A percentile compares a stretch with the other conserved stretches of the same genome.
Conservation (phyloP, 768 basidiomycete species). For the Termitomyces sp. region DNA sequence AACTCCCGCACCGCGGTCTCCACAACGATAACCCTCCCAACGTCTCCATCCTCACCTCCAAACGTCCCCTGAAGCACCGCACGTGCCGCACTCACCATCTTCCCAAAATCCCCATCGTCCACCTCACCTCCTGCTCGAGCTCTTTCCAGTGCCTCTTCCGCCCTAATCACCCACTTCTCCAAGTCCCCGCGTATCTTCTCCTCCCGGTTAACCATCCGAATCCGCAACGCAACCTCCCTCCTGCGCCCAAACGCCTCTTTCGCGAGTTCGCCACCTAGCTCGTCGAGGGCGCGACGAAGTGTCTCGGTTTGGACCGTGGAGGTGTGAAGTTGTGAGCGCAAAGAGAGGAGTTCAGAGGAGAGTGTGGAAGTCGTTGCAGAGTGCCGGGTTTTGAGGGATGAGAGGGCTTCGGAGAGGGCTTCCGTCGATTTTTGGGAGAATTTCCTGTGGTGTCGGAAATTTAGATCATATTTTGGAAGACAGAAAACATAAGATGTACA, state of each 20-base stretch:
- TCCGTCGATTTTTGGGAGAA: slow-evolving; percentile 77
- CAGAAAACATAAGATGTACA: slow-evolving; percentile 39
- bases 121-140: not conserved
- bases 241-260: slow-evolving; percentile 70
- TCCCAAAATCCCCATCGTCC: slow-evolving; percentile 9
- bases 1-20: slow-evolving; percentile 46
- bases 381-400: slow-evolving; percentile 55
- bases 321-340: slow-evolving; percentile 37
- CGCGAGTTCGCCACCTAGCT: slow-evolving; percentile 63
- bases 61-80: slow-evolving; percentile 18
- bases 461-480: not conserved
- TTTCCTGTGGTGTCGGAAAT: slow-evolving; percentile 43
- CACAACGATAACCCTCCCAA: slow-evolving; percentile 48
- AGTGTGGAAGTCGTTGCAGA: slow-evolving; percentile 55
- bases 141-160: slow-evolving; percentile 34
- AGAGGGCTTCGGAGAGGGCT: slow-evolving; percentile 55
- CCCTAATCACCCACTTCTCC: slow-evolving; percentile 49
- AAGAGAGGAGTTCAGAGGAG: slow-evolving; percentile 38
- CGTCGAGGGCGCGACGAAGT: slow-evolving; percentile 60
- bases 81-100: slow-evolving; percentile 20
- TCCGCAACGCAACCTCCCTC: slow-evolving; percentile 61
- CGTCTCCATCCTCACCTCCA: slow-evolving; percentile 31
- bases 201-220: slow-evolving; percentile 60
- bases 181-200: slow-evolving; percentile 52
- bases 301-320: slow-evolving; percentile 39